A percentile compares a stretch with the other conserved stretches of the same genome.
Evolutionary conservation across 1,139 yeast genomes (phyloP).

Genomic region (Arxiozyma telluris): DNA sequence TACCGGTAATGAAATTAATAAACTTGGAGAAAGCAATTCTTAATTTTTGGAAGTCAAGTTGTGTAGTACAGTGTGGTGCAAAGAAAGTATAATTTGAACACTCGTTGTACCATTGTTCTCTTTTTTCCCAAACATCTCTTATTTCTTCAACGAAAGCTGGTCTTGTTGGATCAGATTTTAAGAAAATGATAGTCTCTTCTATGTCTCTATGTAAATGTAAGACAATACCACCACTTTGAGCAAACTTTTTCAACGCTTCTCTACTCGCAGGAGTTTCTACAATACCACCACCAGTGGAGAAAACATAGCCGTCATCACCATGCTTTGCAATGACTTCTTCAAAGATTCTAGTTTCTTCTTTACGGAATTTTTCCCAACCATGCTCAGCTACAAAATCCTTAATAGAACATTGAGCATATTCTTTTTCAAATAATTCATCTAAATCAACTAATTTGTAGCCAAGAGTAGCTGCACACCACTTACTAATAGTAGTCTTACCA

Average conservation of each 20-base stretch:
- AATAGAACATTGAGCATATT: conserved; percentile 43
- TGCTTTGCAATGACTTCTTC: conserved; percentile 41
- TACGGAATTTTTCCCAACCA: conserved; percentile 87
- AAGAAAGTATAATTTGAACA: conserved; percentile 74
- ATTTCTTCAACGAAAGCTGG: conserved; percentile 83
- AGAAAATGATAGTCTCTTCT: conserved; percentile 66
- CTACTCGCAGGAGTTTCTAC: conserved; percentile 75
- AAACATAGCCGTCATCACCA: conserved; percentile 49
- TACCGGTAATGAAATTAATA: conserved; percentile 58
- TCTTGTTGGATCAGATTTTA: conserved; percentile 68
- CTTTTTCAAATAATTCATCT: conserved; percentile 61
- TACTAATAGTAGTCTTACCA: conserved; percentile 82
- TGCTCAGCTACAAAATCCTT: conserved; percentile 55
- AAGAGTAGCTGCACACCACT: conserved; percentile 64
- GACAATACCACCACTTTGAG: conserved; percentile 52
- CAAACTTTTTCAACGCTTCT: conserved; percentile 46
- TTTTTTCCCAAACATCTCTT: conserved; percentile 69
- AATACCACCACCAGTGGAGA: conserved; percentile 96
- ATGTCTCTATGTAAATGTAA: conserved; percentile 85
- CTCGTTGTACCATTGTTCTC: conserved; percentile 72
- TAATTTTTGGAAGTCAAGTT: conserved; percentile 48
- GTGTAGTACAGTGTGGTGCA: conserved; percentile 60
- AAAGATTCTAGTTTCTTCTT: conserved; percentile 53
- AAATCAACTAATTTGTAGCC: conserved; percentile 72
- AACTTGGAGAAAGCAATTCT: conserved; percentile 52